Conservation (phyloP, 2,329 filamentous ascomycete species). For the Fusarium sp. region DNA sequence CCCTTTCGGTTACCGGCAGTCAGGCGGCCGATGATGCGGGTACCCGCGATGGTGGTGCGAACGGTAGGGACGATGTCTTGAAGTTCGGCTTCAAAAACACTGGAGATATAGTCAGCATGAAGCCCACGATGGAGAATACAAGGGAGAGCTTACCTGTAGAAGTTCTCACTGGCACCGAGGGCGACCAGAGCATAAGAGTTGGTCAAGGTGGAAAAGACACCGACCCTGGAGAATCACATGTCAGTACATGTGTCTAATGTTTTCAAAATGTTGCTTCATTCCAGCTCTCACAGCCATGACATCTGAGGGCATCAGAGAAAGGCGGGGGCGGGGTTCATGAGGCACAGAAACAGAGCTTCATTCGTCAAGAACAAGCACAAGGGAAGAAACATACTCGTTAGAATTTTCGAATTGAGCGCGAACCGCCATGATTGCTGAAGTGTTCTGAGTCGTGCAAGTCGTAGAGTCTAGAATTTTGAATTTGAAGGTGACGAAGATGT, state of each 20-base stretch:
- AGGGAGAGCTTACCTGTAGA: constrained; percentile 78
- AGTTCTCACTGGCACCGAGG: constrained; percentile 96
- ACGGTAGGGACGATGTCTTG: constrained; percentile 98
- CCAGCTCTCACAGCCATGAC: background rate
- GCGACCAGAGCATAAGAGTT: constrained; percentile 97
- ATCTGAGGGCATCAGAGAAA: constrained; percentile 21
- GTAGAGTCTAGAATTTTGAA: constrained; percentile 41
- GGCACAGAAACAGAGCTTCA: constrained; percentile 22
- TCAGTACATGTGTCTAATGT: constrained; percentile 21
- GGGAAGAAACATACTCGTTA: constrained; percentile 78
- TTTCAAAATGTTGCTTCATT: background rate
- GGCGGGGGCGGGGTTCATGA: constrained; percentile 48
- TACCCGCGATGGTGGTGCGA: constrained; percentile 96
- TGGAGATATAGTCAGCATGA: constrained; percentile 52
- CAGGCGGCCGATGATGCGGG: constrained; percentile 94
- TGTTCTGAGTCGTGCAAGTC: constrained; percentile 30
- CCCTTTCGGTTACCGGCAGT: constrained; percentile 98
- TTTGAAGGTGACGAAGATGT: constrained; percentile 28
- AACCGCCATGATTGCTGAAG: constrained; percentile 70
- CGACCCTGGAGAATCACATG: constrained; percentile 74
- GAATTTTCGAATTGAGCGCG: constrained; percentile 89
- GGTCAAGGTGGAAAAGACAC: constrained; percentile 96
- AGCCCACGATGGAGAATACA: background rate
- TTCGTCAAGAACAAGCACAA: background rate
- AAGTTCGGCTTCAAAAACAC: constrained; percentile 97